Evolutionary conservation across 768 basidiomycete genomes (phyloP), one percentile per base, ranked within the genome.

Genomic region (Leccinum subtestaceum): DNA sequence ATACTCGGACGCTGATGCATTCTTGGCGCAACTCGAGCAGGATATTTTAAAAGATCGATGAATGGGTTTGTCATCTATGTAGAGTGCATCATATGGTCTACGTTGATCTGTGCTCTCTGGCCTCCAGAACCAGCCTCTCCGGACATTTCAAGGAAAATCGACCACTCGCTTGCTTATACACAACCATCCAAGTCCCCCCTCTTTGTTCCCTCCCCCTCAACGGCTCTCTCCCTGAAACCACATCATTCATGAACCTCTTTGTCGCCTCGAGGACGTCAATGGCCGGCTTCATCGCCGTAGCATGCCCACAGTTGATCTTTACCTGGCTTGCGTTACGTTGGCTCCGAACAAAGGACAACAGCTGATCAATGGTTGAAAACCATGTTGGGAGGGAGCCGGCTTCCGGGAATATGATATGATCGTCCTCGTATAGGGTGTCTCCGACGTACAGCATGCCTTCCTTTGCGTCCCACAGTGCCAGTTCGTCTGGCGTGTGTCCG

Each of bases 11-110:
- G 87, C 88, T 1, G 89, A 90, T 59, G 75, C 74, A 27, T 91
- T 91, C 65, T 67, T 91, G 54, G 84, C 88, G 12, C 78, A 81
- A 57, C 75, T 91, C 12, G 86, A 88, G 70, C 74, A 77, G 48
- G 88, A 89, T 47, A 82, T 91, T 45, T 67, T 83, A 38, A 63
- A 55, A 47, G 66, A 62, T 46, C 53, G 40, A 45, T 68, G 19
- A 55, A n/a, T 25, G 49, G 15, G 46, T 17, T 15, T 36, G 23
- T 49, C 27, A 34, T 43, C 36, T 38, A 15, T 25, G 17, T 46
- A 15, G 10, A 19, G 21, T 49, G 8, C 13, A 25, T 11, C 34
- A 19, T n/a, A 8, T 25, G 38, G 34, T 50, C 27, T 56, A 36
- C 32, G 55, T 31, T 62, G 36, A 60, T 54, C 36, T 57, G 34